Base-by-base conservation (phyloP, 2,329 filamentous ascomycete species). In the Thelonectria blattea region DNA sequence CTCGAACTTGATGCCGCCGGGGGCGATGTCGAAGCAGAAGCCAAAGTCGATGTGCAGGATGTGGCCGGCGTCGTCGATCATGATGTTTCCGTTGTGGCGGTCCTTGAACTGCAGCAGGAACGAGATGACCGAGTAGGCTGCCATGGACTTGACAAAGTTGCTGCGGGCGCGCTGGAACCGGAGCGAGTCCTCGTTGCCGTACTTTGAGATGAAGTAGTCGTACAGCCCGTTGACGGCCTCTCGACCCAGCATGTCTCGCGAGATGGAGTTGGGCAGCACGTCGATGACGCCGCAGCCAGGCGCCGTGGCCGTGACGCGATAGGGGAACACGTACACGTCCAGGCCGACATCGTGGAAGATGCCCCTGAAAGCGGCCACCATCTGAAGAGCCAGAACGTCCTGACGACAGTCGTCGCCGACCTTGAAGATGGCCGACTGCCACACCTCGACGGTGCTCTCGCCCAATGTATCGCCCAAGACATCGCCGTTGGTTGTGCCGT, bases 401-500 rank as follows among this genome's bases (percentile, higher is more conserved):
- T 99, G 95, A 52, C 95, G 90, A 74, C 95, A 98, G 76, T 99
- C 95, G 74, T 99, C 95, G 63, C 95, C 95, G 50, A 99, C 96
- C 76, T 99, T 99, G 88, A 99, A 99, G 72, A 99, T 99, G 58
- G 94, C 95, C 2, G 93, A 96, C 76, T 99, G 95, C 96, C 95
- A 98, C n/a, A 94, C 90, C 75, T 99, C 96, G 67, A 96, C 87
- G 0, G 88, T 91, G 69, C 85, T 86, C 69, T 84, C 86, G 53
- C 74, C 72, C n/a, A 70, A 68, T 1, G 63, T 61, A 37, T 69
- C 69, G 22, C 69, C 60, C 27, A 30, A 10, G 5, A 7, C 5
- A 10, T 7, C 2, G 27, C 27, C 27, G 27, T 30, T 6, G 27
- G 4, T 30, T 1, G 63, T 63, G 39, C 69, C 69, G 22, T 69